A percentile compares a stretch with the other conserved stretches of the same genome.
These are phyloP conservation scores for Populus trichocarpa DNA, from an alignment of 441 rosid genomes.

Conservation along the genomic window DNA sequence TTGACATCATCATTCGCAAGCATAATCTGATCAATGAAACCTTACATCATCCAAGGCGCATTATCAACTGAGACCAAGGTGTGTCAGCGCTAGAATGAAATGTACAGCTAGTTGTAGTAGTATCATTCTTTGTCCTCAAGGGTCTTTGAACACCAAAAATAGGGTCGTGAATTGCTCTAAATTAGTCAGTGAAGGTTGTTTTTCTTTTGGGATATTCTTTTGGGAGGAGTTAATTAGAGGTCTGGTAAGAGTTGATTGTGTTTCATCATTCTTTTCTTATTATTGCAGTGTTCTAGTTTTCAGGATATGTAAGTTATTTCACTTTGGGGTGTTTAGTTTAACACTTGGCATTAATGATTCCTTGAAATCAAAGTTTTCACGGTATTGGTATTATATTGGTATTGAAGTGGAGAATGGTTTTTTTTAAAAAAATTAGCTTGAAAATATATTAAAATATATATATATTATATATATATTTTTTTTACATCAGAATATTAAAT, in stretches of 20 bases:
- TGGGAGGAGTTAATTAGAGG: conserved; percentile 6
- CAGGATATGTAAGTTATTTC: background rate
- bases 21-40: conserved; percentile 39
- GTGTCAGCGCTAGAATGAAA: conserved; percentile 5
- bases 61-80: background rate
- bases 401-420: too few species aligned
- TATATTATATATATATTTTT: too few species aligned
- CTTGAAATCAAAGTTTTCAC: background rate
- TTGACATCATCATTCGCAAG: conserved; percentile 75
- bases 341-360: background rate
- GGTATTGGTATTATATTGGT: too few species aligned
- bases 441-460: too few species aligned
- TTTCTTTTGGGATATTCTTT: background rate
- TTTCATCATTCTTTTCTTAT: background rate
- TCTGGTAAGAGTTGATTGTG: background rate
- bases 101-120: conserved; percentile 35
- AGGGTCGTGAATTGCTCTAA: conserved; percentile 1
- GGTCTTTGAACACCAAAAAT: conserved; percentile 6
- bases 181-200: conserved; percentile 5
- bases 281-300: background rate
- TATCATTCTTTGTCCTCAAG: conserved; percentile 34
- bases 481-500: too few species aligned
- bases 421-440: too few species aligned
- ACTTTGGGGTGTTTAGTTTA: background rate
- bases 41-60: too few species aligned